phyloP scores from a whole-genome alignment of 208 protist species.

The Trypanosoma melophagium region DNA sequence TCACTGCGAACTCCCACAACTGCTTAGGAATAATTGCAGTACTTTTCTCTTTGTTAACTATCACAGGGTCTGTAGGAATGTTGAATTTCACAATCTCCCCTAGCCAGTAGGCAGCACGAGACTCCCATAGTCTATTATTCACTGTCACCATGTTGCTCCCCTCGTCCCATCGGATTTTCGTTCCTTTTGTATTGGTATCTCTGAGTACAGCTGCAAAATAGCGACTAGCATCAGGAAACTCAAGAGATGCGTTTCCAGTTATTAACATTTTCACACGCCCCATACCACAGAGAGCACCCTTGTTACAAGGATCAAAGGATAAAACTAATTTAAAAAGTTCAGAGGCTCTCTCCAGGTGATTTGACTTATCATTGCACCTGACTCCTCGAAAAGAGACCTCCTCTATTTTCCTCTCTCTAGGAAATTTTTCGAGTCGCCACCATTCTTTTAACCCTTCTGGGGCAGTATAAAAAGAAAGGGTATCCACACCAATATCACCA shows the following conservation, averaged over 20 bases:
- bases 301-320: conserved; percentile 32
- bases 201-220: conserved; percentile 4
- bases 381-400: too few relatives aligned
- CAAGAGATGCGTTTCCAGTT: conserved; percentile 5
- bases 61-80: background rate
- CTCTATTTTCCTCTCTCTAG: background rate
- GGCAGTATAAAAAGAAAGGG: background rate
- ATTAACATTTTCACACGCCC: conserved; percentile 47
- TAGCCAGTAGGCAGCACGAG: conserved; percentile 20
- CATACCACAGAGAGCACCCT: conserved; percentile 55
- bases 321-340: conserved; percentile 48
- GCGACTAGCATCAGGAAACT: background rate
- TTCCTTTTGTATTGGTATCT: background rate
- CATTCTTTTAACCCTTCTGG: conserved; percentile 1
- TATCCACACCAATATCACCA: background rate
- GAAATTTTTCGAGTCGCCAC: background rate
- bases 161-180: background rate
- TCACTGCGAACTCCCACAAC: conserved; percentile 26
- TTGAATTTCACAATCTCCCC: conserved; percentile 8
- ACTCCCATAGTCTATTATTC: conserved; percentile 6
- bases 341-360: conserved; percentile 36
- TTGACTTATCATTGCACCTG: background rate
- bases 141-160: background rate
- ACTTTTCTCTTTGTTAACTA: background rate
- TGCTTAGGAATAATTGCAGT: background rate